Base-by-base conservation (phyloP, 2,329 filamentous ascomycete species). In the Penicillium griseofulvum region DNA sequence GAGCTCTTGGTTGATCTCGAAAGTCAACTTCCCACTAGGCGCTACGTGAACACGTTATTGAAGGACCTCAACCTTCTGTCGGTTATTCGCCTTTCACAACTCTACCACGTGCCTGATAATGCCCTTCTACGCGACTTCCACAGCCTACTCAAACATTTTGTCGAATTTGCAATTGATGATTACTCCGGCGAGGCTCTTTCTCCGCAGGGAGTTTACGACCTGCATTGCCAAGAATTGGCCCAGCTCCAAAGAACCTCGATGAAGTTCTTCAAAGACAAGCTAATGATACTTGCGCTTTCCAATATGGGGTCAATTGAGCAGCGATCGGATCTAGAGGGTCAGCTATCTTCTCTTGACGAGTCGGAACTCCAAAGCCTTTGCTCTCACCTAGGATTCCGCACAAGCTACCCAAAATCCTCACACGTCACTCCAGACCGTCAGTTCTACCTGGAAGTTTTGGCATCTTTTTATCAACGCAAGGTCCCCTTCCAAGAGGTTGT, bases 301-400 rank as follows among this genome's bases (percentile, higher is more conserved):
- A 97, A 99, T 69, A 95, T 95, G 69, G 91, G 88, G 2, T 88
- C 91, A 4, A 88, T 99, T 59, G 88, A 92, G 61, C 87, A 89
- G 67, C 83, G 90, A 41, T 80, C 83, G 6, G 94, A 97, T 63
- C 80, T 99, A 16, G 83, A 88, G 68, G 81, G 83, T 24, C 87
- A 97, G 60, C 77, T 99, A 6, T 83, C 86, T 52, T 78, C 82
- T 11, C 77, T 99, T 49, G 83, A 84, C 3, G 90, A 96, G 62
- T 81, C 82, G 0, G 93, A 97, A 72, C 73, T 97, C 26, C 71
- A 82, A 29, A 76, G 85, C 50, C 78, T 99, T 5, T 88, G 88
- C 61, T 74, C 77, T 2, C 77, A 87, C 22, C 82, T 99, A 52
- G 87, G 87, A n/a, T 81, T 97, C 49, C 84, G 94, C 49, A 91